Evolutionary conservation across 2,329 filamentous ascomycete genomes (phyloP).

Genomic region (Lachnellula hyalina): DNA sequence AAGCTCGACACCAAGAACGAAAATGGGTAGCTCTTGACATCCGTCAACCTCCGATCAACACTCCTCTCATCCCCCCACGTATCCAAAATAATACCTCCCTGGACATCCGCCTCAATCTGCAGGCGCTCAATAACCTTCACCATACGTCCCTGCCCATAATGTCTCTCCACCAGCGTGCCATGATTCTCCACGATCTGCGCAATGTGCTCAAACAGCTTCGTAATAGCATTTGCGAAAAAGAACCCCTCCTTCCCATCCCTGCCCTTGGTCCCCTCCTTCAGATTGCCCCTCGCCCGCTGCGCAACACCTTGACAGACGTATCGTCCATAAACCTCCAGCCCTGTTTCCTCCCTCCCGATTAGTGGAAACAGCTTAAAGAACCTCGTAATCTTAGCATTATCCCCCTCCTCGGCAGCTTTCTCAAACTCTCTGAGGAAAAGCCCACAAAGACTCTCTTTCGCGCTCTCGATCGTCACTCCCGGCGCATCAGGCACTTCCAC

Average conservation of each 20-base stretch:
- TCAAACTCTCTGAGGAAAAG: conserved; percentile 94
- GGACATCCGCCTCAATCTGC: conserved; percentile 91
- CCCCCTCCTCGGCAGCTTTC: conserved; percentile 79
- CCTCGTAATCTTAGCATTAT: conserved; percentile 82
- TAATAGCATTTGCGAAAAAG: conserved; percentile 88
- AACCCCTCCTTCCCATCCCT: conserved; percentile 67
- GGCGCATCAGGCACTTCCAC: conserved; percentile 93
- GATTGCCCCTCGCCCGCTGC: conserved; percentile 70
- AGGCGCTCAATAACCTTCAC: conserved; percentile 85
- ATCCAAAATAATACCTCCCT: conserved; percentile 92
- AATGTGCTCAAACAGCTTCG: conserved; percentile 93
- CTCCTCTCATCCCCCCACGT: conserved; percentile 86
- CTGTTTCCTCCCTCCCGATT: conserved; percentile 82
- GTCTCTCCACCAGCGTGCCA: conserved; percentile 82
- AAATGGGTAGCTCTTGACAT: conserved; percentile 96
- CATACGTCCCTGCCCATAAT: conserved; percentile 94
- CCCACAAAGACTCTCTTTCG: conserved; percentile 82
- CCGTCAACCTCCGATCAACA: conserved; percentile 81
- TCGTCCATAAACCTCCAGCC: conserved; percentile 87
- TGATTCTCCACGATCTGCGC: conserved; percentile 94
- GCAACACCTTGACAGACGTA: conserved; percentile 97
- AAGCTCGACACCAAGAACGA: conserved; percentile 97
- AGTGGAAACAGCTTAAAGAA: conserved; percentile 98
- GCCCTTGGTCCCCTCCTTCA: conserved; percentile 61
- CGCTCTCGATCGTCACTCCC: conserved; percentile 76